Evolutionary conservation across 2,329 filamentous ascomycete genomes (phyloP).

Genomic region (Pseudopyrenochaeta lycopersici): DNA sequence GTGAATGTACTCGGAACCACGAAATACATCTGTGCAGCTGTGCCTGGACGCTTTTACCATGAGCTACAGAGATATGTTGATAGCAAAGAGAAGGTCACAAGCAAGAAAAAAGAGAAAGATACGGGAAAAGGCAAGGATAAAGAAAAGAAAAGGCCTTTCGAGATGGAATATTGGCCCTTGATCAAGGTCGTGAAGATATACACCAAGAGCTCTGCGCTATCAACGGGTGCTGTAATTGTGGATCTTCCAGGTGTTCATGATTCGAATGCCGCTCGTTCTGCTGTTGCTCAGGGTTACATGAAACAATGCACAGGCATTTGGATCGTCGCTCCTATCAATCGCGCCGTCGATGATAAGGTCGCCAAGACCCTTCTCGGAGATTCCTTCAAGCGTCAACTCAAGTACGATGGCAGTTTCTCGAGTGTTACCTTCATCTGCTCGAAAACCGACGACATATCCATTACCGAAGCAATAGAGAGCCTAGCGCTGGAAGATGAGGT

Average conservation of each 20-base stretch:
- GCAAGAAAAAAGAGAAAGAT: slow-evolving; percentile 30
- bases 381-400: slow-evolving; percentile 66
- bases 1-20: slow-evolving; percentile 58
- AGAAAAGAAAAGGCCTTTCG: slow-evolving; percentile 30
- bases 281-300: slow-evolving; percentile 67
- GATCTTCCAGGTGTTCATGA: slow-evolving; percentile 69
- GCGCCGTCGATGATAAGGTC: slow-evolving; percentile 68
- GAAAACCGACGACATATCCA: slow-evolving; percentile 69
- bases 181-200: slow-evolving; percentile 65
- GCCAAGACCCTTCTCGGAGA: slow-evolving; percentile 66
- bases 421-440: slow-evolving; percentile 69
- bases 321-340: slow-evolving; percentile 69
- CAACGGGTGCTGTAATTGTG: slow-evolving; percentile 65
- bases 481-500: slow-evolving; percentile 49
- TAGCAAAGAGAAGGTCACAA: slow-evolving; percentile 60
- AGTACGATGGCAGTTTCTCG: slow-evolving; percentile 65
- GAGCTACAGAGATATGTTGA: slow-evolving; percentile 63
- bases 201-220: slow-evolving; percentile 59
- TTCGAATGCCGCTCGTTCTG: slow-evolving; percentile 66
- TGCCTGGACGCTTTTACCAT: slow-evolving; percentile 55
- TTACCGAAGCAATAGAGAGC: slow-evolving; percentile 54
- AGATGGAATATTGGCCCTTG: slow-evolving; percentile 59
- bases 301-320: slow-evolving; percentile 68
- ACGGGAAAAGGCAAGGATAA: slow-evolving; percentile 25
- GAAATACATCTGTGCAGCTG: slow-evolving; percentile 49